Conservation (phyloP, 83 land plant species). For the Picea abies region DNA sequence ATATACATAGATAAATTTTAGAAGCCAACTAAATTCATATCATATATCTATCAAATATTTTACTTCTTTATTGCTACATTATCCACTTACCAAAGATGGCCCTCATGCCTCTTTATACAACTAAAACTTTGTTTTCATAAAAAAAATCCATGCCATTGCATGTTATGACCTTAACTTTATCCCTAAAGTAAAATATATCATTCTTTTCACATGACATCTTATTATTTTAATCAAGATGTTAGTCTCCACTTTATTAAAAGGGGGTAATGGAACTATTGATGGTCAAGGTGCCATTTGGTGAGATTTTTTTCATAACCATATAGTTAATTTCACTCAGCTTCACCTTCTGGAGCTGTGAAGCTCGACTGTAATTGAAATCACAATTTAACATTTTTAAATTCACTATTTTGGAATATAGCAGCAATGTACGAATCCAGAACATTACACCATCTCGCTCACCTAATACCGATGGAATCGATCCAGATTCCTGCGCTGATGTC, state of each 20-base stretch:
- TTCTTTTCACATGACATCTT: too few relatives aligned
- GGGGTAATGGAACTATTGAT: constrained; percentile 86
- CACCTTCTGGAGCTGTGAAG: constrained; percentile 11
- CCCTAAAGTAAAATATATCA: too few relatives aligned
- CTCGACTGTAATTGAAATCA: constrained; percentile 56
- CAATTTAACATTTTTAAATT: constrained; percentile 72
- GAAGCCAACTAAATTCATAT: too few relatives aligned
- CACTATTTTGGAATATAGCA: constrained; percentile 94
- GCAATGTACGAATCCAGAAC: constrained; percentile 30
- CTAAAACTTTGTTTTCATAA: too few relatives aligned
- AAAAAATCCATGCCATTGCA: too few relatives aligned
- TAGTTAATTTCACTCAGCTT: constrained; percentile 65
- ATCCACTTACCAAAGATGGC: too few relatives aligned
- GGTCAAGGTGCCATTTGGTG: constrained; percentile 90
- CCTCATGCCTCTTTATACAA: too few relatives aligned
- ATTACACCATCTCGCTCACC: constrained; percentile 37
- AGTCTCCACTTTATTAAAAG: constrained; percentile 20
- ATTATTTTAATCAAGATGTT: too few relatives aligned
- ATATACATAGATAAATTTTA: too few relatives aligned
- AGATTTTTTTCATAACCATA: constrained; percentile 44
- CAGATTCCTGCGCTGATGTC: constrained; percentile 65
- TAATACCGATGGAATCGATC: constrained; percentile 48
- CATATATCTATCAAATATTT: too few relatives aligned
- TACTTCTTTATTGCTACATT: too few relatives aligned
- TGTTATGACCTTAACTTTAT: too few relatives aligned